Conservation (phyloP, 2,329 filamentous ascomycete species). For the Sodiomyces alkalinus region DNA sequence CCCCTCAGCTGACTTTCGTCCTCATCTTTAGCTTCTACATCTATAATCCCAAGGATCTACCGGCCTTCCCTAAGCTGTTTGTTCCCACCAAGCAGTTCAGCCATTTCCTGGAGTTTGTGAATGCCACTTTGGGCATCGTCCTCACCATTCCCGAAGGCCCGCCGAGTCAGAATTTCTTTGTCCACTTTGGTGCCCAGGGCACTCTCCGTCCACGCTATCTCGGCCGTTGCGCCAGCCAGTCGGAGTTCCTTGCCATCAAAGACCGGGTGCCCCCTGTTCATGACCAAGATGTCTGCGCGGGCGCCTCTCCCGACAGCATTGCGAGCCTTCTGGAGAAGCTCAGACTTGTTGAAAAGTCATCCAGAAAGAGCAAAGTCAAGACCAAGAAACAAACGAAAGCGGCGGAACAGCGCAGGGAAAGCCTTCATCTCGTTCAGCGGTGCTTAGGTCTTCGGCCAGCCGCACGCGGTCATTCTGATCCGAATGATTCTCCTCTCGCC, state of each 20-base stretch:
- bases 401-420: constrained; percentile 1
- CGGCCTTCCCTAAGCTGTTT: constrained; percentile 44
- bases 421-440: constrained; percentile 5
- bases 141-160: constrained; percentile 42
- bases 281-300: constrained; percentile 1
- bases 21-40: constrained; percentile 63
- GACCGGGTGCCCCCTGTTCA: constrained; percentile 2
- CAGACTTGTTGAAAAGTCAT: too few relatives aligned
- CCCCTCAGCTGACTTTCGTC: too few relatives aligned
- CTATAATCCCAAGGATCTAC: constrained; percentile 30
- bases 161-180: constrained; percentile 37
- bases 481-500: too few relatives aligned
- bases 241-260: constrained; percentile 4
- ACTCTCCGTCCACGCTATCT: constrained; percentile 55
- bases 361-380: constrained; percentile 3
- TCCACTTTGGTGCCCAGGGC: constrained; percentile 44
- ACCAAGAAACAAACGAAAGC: constrained; percentile 5
- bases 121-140: constrained; percentile 34
- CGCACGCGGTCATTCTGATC: too few relatives aligned
- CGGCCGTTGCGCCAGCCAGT: constrained; percentile 28
- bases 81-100: constrained; percentile 53
- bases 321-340: background rate
- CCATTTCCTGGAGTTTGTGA: constrained; percentile 49
- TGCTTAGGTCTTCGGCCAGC: constrained; percentile 6
- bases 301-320: constrained; percentile 1